These are phyloP conservation scores for Samsoniella hepiali DNA, from an alignment of 2,329 filamentous ascomycete species.

Conservation along the genomic window DNA sequence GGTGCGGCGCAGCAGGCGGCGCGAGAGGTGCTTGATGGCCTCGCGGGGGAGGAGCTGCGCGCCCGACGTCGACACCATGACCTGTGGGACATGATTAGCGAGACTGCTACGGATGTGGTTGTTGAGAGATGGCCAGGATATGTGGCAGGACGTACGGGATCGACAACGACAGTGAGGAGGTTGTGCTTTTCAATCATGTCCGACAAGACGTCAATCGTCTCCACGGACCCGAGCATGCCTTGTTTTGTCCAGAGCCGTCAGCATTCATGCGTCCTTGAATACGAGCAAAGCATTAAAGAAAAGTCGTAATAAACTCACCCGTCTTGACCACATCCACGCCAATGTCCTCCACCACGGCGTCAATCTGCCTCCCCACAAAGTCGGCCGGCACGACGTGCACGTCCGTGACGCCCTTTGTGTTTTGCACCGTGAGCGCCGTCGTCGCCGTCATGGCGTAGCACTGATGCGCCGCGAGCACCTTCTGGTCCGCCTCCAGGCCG, in stretches of 20 bases:
- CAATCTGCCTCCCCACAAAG: constrained; percentile 82
- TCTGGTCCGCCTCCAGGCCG: constrained; percentile 92
- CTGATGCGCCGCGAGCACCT: constrained; percentile 85
- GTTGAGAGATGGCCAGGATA: too few relatives aligned
- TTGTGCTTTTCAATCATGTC: constrained; percentile 31
- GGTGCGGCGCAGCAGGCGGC: constrained; percentile 60
- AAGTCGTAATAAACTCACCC: constrained; percentile 49
- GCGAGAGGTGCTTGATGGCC: constrained; percentile 59
- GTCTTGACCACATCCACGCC: constrained; percentile 89
- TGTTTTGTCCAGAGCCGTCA: not conserved
- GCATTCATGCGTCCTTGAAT: not conserved
- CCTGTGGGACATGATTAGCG: constrained; percentile 45
- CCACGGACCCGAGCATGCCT: constrained; percentile 39
- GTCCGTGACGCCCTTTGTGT: constrained; percentile 78
- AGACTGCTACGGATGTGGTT: too few relatives aligned
- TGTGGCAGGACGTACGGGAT: constrained; percentile 31
- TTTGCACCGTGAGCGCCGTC: constrained; percentile 92
- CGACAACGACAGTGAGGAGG: constrained; percentile 34
- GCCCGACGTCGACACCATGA: constrained; percentile 88
- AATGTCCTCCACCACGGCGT: constrained; percentile 79
- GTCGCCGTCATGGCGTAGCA: constrained; percentile 97
- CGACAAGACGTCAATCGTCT: constrained; percentile 37
- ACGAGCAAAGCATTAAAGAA: not conserved
- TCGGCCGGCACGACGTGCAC: constrained; percentile 75
- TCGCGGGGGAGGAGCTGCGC: constrained; percentile 62